Evolutionary conservation across 1,284 basidiomycete genomes (phyloP), one percentile per base, ranked within the genome.

Genomic region (Naganishia cerealis): DNA sequence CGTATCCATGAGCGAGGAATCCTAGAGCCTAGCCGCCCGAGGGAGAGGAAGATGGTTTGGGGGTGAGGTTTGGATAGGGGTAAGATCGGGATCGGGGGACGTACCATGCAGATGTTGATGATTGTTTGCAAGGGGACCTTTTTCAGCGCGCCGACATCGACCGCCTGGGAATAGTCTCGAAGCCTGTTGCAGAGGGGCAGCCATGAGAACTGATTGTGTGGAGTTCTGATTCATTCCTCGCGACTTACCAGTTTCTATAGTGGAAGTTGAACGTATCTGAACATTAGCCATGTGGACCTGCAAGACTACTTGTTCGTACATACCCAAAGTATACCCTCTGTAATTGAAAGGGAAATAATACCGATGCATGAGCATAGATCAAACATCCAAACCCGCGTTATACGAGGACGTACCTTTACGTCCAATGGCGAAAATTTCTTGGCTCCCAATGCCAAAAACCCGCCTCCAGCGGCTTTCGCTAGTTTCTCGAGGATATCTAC

Each of bases 51-150:
- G 24, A 21, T 16, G 26, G 13, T 13, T 8, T 18, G 13, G 46
- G 0, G 46, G 21, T 9, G 8, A 24, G n/a, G 7, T 21, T 46
- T 46, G 43, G 43, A 18, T 15, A 46, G 43, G 43, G 43, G 16
- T 18, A 18, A 24, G 56, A 56, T 3, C 38, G 52, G 13, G 12
- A 21, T 54, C 6, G 18, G 56, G 68, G 46, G 4, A 39, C 58
- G 16, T n/a, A 86, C 90, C 88, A 93, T 92, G 80, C 87, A 86
- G 29, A 95, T 81, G 77, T 94, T 94, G 77, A 96, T 81, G 75
- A 96, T 92, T 0, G 90, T 91, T 85, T 91, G 79, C 0, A 86
- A 83, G 40, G 80, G 79, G 39, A 79, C 77, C 79, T 92, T 92
- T 81, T 90, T 88, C 58, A 92, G 80, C 16, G 86, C 83, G 3